phyloP scores from a whole-genome alignment of 352 stramenopile genomes.

The Pythium folliculosum region DNA sequence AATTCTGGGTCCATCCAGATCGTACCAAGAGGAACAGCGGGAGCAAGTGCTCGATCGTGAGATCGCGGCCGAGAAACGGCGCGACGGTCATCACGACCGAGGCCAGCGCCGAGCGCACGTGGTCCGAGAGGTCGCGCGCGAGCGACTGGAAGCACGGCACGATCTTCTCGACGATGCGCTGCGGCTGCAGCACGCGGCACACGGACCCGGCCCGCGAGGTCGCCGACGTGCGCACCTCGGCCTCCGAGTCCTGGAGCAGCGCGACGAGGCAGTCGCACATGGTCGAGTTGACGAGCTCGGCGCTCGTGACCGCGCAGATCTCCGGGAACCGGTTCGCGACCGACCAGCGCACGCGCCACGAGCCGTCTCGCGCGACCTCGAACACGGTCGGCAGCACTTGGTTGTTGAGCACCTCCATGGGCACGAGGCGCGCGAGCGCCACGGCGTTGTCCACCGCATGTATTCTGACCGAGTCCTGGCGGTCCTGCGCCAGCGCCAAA shows the following conservation, averaged over 20 bases:
- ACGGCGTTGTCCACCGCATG: conserved; percentile 98
- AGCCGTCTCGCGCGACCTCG: conserved; percentile 93
- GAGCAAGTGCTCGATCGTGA: conserved; percentile 94
- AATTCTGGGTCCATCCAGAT: not conserved
- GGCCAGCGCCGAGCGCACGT: conserved; percentile 95
- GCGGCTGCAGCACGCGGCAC: conserved; percentile 54
- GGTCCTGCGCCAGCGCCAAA: conserved; percentile 81
- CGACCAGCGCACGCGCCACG: conserved; percentile 98
- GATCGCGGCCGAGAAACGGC: conserved; percentile 90
- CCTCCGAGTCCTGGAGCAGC: conserved; percentile 96
- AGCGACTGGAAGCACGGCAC: conserved; percentile 91
- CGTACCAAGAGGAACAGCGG: conserved; percentile 92
- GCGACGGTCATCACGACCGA: conserved; percentile 95
- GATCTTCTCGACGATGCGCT: conserved; percentile 72
- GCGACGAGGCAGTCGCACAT: conserved; percentile 91
- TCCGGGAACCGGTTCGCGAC: conserved; percentile 96
- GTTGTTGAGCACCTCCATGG: conserved; percentile 63
- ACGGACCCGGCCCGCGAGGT: conserved; percentile 90
- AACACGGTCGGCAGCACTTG: conserved; percentile 92
- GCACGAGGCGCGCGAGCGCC: conserved; percentile 88
- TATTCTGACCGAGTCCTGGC: conserved; percentile 97
- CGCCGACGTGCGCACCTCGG: conserved; percentile 95
- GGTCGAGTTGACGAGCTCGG: conserved; percentile 66
- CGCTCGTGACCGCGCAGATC: conserved; percentile 88
- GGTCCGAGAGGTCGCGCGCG: conserved; percentile 95